Evolutionary conservation across 176 grass and related monocot species (phyloP), one percentile per base, ranked within the genome.

Genomic region (Cocos nucifera): DNA sequence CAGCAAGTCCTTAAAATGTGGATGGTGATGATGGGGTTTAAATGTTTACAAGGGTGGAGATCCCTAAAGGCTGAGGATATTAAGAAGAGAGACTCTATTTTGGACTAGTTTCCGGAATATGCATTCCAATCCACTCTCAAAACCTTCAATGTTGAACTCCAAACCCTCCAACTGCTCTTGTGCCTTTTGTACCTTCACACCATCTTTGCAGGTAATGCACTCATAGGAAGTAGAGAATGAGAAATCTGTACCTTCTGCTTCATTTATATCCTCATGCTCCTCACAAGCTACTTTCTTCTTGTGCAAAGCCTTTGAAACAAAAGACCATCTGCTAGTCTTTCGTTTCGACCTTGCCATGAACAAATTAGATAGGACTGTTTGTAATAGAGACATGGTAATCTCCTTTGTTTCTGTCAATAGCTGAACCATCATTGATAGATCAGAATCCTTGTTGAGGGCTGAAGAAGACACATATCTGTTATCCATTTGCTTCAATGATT

Each of bases 221-320:
- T 35, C 7, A 35, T 35, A 8, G 32, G 32, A 2, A 35, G 1
- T 35, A 35, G 32, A 44, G 5, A 57, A 22, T 12, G 28, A 26
- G n/a, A 56, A 44, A 66, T 66, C 23, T 27, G 18, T 12, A 8
- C 49, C 14, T 7, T 25, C 4, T 6, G 35, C 9, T 28, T 53
- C 58, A 55, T 12, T 35, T 30, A 53, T 7, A 54, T 32, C 21
- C 26, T 27, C 4, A 27, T 27, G 26, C 15, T 65, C 71, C 67
- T 58, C 76, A 18, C 58, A 77, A 23, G 71, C 24, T 17, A 73
- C 21, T 53, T 61, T 83, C 52, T 25, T 69, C 55, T 83, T 80
- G 20, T 68, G 50, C 10, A 69, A 77, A 57, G 59, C 59, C 58
- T 21, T 80, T 12, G 79, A 80, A 22, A 83, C 28, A 65, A 79